Base-by-base conservation (phyloP, 495 filamentous ascomycete species). In the Penicillium nucicola region DNA sequence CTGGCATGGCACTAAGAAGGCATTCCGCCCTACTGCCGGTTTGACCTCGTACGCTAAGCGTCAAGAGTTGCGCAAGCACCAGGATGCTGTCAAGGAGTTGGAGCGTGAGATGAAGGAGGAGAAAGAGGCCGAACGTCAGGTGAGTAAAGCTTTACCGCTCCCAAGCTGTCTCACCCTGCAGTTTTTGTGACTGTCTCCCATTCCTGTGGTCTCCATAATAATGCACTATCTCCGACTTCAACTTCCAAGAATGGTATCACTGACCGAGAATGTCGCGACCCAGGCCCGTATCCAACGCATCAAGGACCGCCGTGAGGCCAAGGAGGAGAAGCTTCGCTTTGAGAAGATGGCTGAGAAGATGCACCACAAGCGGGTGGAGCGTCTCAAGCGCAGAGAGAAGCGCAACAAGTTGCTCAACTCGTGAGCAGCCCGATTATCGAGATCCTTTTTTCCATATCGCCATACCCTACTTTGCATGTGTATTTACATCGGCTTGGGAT, bases 321-420 rank as follows among this genome's bases (percentile, higher is more conserved):
- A 96, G 78, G 91, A 87, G 61, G 93, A 98, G 76, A 93, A 90
- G 71, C 90, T 87, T 54, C 80, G 95, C 33, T 97, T 89, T 65
- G 90, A 91, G 71, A 91, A 90, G 76, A 83, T 98, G 84, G 93
- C 89, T 23, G 88, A 92, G 71, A 97, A 90, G 75, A 97, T 98
- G 93, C 93, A 97, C 67, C 82, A 77, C 66, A 97, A 96, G 78
- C 77, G 91, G 55, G 85, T 98, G 19, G 93, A 98, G 72, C 81
- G 93, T 53, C 61, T 96, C 68, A 96, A 88, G 84, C 80, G 91
- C 65, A 84, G 89, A 66, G 93, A 97, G 79, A 97, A 97, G 83
- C 83, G 93, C 67, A 99, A 97, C 71, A 97, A 97, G 76, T 72
- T 95, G 60, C 69, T 97, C 59, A 96, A 92, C 69, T 95, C 90